Conservation (phyloP, 2,329 filamentous ascomycete species). For the Ophiocordyceps camponoti-saundersi region DNA sequence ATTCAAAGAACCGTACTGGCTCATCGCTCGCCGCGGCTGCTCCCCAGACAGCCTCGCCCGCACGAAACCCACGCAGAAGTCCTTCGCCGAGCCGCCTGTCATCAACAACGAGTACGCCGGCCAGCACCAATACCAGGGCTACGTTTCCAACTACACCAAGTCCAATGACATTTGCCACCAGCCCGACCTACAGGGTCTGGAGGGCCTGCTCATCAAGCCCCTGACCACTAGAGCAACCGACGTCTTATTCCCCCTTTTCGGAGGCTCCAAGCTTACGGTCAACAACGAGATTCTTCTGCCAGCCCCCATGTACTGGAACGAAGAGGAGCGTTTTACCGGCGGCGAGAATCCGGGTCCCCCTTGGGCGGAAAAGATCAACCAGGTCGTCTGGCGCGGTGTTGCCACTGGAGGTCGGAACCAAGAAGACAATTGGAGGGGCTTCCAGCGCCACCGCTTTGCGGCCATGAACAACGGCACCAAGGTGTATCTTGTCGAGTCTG, state of each 20-base stretch:
- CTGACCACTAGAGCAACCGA: constrained; percentile 32
- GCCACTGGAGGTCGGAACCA: constrained; percentile 40
- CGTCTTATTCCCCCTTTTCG: constrained; percentile 42
- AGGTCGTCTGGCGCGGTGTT: constrained; percentile 46
- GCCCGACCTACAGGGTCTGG: constrained; percentile 29
- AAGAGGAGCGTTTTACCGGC: constrained; percentile 41
- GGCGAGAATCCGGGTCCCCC: constrained; percentile 33
- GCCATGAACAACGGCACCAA: constrained; percentile 50
- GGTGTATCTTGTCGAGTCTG: constrained; percentile 29
- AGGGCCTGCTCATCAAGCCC: constrained; percentile 40
- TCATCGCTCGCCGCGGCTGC: constrained; percentile 41
- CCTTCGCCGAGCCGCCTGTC: constrained; percentile 25
- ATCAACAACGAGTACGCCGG: constrained; percentile 27
- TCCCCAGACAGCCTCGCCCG: constrained; percentile 45
- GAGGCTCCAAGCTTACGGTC: constrained; percentile 43
- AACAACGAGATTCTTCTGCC: constrained; percentile 50
- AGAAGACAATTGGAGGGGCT: constrained; percentile 43
- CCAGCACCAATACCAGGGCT: constrained; percentile 24
- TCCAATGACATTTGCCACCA: constrained; percentile 42
- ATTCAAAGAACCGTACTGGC: constrained; percentile 31
- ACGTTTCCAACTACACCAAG: constrained; percentile 39
- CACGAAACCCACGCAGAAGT: constrained; percentile 21
- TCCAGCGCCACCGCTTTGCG: constrained; percentile 54
- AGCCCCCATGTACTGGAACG: constrained; percentile 45
- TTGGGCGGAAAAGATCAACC: constrained; percentile 40